phyloP scores from a whole-genome alignment of 2,329 filamentous ascomycete species.

The Cordyceps javanica region DNA sequence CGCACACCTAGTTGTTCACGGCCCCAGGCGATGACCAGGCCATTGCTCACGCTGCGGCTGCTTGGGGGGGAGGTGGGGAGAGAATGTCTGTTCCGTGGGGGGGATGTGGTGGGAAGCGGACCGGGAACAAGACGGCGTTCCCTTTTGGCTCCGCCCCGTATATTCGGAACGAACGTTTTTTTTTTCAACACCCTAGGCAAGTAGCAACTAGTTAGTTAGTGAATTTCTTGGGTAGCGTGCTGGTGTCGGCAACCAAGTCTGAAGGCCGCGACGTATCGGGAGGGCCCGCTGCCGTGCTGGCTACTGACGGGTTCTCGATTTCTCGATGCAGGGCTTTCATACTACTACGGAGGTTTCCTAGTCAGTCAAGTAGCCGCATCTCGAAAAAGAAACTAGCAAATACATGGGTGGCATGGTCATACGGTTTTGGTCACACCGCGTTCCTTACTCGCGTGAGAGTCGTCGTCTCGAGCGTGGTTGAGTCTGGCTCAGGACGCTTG shows the following conservation, averaged over 20 bases:
- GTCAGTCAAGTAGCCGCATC: too few species aligned
- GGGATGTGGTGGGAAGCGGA: background rate
- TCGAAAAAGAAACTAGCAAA: too few species aligned
- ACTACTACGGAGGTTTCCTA: too few species aligned
- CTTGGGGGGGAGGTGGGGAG: background rate
- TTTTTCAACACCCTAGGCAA: background rate
- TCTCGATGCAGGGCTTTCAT: background rate
- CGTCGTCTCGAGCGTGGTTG: too few species aligned
- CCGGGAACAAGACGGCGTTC: constrained; percentile 3
- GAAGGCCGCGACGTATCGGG: background rate
- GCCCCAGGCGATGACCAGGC: too few species aligned
- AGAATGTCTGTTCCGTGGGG: too few species aligned
- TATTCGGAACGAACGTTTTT: background rate
- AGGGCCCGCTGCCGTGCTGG: background rate
- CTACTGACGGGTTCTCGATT: background rate
- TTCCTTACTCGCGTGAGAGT: too few species aligned
- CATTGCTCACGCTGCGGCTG: too few species aligned
- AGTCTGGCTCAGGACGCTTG: too few species aligned
- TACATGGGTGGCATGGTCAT: too few species aligned
- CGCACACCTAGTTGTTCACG: too few species aligned
- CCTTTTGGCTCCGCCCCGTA: background rate
- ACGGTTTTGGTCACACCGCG: too few species aligned
- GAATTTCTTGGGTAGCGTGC: background rate
- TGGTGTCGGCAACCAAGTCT: background rate
- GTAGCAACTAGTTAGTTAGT: background rate